Percentiles rank a stretch among this genome's conserved stretches.
These are phyloP conservation scores for Ogataea degrootiae DNA, from an alignment of 805 yeast genomes.

Conservation along the genomic window DNA sequence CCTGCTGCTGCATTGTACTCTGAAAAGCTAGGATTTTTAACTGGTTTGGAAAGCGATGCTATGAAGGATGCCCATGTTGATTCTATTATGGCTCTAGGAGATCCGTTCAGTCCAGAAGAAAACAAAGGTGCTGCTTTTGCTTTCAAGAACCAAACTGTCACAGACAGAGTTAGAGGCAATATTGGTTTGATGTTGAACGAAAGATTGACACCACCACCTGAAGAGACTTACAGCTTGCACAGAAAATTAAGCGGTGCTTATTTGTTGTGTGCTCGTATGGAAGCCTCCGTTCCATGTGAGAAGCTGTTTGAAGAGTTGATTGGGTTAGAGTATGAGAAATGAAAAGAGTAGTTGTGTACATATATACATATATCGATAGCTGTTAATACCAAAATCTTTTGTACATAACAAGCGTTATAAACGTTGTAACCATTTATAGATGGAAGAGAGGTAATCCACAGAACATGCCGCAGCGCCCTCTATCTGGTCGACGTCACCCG, in stretches of 20 bases:
- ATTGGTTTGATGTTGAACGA: conserved; percentile 87
- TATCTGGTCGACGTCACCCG: too few species aligned
- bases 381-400: neutral
- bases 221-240: conserved; percentile 95
- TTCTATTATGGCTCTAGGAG: conserved; percentile 85
- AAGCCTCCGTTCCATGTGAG: conserved; percentile 79
- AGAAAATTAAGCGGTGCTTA: conserved; percentile 94
- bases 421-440: too few species aligned
- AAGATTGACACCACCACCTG: conserved; percentile 95
- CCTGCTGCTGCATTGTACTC: conserved; percentile 61
- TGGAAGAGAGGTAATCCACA: too few species aligned
- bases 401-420: too few species aligned
- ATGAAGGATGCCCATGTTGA: conserved; percentile 94
- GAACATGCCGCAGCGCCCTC: too few species aligned
- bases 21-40: conserved; percentile 74
- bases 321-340: conserved; percentile 38
- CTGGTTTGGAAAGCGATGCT: conserved; percentile 81
- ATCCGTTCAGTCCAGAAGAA: conserved; percentile 68
- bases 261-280: conserved; percentile 77
- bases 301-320: conserved; percentile 72
- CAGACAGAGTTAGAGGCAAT: conserved; percentile 86
- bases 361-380: too few species aligned
- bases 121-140: conserved; percentile 53
- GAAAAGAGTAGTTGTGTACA: too few species aligned
- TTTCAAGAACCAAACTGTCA: conserved; percentile 82